Evolutionary conservation across 306 rosid species (phyloP), one percentile per base, ranked within the genome.

Genomic region (Cucumis melo): DNA sequence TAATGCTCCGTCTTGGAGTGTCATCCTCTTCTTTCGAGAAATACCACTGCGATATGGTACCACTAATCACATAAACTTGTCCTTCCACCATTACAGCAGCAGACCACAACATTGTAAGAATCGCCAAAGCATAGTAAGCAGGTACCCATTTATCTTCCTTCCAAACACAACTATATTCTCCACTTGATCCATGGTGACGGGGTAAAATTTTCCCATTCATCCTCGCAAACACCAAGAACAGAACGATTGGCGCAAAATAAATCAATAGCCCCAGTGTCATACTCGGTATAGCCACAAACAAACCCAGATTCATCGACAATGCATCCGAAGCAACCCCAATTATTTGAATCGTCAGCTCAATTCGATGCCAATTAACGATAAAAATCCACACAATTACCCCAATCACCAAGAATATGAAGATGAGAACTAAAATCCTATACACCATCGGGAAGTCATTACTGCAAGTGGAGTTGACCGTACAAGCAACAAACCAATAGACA

Each of bases 101-200:
- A 42, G 97, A 94, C 99, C 97, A 94, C 78, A 92, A 42, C 97
- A 94, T 89, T 20, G 99, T 87, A 29, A 94, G 84, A 66, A 94
- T 90, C 5, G 96, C 97, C 90, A 94, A 56, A 0, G 95, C 93
- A 78, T 80, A 94, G 81, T 92, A 94, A 60, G 95, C 95, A 0
- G 97, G 95, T 44, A 94, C 97, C 99, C 99, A 94, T 6, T 85
- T 71, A 39, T 94, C 99, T 80, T 90, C 83, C 85, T 90, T 87
- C 97, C 97, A 94, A 77, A 85, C 91, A 75, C 99, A 94, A 17
- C 23, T 81, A 77, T 87, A 87, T 75, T 53, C 82, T 62, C 91
- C 90, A 17, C 44, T 16, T 10, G 81, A 81, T 57, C 81, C 73
- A 78, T 77, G 78, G 0, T 74, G 74, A 78, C 80, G 79, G 0